phyloP scores from a whole-genome alignment of 768 basidiomycete species.

The Dioszegia crocea region DNA sequence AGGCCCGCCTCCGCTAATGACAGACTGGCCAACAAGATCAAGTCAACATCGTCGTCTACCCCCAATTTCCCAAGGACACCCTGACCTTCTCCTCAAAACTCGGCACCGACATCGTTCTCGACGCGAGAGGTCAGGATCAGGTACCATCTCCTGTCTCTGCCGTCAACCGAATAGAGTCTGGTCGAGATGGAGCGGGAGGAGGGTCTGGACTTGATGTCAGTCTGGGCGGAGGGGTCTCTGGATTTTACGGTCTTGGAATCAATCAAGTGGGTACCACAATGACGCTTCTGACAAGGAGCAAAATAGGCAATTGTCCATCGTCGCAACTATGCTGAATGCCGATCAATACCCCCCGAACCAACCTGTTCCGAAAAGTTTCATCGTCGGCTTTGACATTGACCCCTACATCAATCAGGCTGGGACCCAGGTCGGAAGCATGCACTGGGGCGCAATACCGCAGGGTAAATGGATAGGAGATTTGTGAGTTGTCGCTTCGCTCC shows the following conservation, averaged over 20 bases:
- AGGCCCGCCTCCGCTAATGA: background rate
- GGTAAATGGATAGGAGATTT: constrained; percentile 35
- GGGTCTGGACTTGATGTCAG: constrained; percentile 5
- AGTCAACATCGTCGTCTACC: constrained; percentile 26
- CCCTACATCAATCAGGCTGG: constrained; percentile 14
- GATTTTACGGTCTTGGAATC: constrained; percentile 45
- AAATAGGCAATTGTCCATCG: background rate
- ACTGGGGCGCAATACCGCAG: constrained; percentile 44
- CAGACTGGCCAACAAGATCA: constrained; percentile 15
- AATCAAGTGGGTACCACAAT: constrained; percentile 27
- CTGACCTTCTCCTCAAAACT: constrained; percentile 16
- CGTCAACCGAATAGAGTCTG: background rate
- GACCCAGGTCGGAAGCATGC: constrained; percentile 30
- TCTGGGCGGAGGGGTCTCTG: constrained; percentile 30
- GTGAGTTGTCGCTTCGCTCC: constrained; percentile 23
- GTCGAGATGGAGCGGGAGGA: constrained; percentile 1
- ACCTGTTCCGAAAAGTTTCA: constrained; percentile 12
- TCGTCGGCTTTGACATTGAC: constrained; percentile 41
- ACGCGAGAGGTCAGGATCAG: constrained; percentile 16
- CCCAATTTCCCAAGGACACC: constrained; percentile 18
- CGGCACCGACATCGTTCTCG: constrained; percentile 14
- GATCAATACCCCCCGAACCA: constrained; percentile 4
- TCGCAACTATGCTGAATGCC: constrained; percentile 1
- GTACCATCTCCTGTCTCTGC: background rate
- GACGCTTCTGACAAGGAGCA: background rate